Conservation (phyloP, 805 yeast species). For the Barnettozyma pratensis region DNA sequence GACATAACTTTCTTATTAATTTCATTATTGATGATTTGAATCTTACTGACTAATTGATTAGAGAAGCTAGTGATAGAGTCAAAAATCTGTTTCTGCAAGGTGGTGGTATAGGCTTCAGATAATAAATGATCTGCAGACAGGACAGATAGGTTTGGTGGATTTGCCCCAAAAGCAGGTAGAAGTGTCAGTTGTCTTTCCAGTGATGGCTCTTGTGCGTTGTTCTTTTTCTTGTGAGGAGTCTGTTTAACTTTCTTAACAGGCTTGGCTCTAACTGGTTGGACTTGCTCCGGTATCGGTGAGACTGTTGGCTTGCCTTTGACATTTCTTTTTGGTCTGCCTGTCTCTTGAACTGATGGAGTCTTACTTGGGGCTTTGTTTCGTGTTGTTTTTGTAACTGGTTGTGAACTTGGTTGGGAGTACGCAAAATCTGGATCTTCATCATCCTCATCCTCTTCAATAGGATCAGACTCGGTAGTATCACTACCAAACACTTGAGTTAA, state of each 20-base stretch:
- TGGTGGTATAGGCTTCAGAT: constrained; percentile 29
- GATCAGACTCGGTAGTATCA: constrained; percentile 8
- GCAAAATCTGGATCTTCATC: constrained; percentile 6
- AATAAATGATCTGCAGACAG: constrained; percentile 8
- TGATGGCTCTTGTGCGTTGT: no score
- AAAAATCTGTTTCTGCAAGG: constrained; percentile 32
- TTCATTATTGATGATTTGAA: constrained; percentile 32
- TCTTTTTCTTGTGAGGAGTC: no score
- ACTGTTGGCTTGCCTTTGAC: no score
- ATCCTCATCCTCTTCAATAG: constrained; percentile 11
- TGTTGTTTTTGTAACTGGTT: not conserved
- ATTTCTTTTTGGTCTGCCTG: no score
- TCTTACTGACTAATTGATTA: constrained; percentile 29
- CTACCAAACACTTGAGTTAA: constrained; percentile 20
- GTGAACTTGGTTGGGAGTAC: not conserved
- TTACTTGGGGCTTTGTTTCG: not conserved
- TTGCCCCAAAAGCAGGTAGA: not conserved
- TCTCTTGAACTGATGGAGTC: no score
- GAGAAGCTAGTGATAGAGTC: constrained; percentile 31
- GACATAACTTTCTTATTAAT: constrained; percentile 29
- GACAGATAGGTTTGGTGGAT: not conserved
- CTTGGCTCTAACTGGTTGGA: no score
- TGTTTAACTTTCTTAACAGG: no score
- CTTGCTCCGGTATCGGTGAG: no score
- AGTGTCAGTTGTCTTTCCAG: no score